Conservation (phyloP, 352 stramenopile species). For the Phytophthora vignae region DNA sequence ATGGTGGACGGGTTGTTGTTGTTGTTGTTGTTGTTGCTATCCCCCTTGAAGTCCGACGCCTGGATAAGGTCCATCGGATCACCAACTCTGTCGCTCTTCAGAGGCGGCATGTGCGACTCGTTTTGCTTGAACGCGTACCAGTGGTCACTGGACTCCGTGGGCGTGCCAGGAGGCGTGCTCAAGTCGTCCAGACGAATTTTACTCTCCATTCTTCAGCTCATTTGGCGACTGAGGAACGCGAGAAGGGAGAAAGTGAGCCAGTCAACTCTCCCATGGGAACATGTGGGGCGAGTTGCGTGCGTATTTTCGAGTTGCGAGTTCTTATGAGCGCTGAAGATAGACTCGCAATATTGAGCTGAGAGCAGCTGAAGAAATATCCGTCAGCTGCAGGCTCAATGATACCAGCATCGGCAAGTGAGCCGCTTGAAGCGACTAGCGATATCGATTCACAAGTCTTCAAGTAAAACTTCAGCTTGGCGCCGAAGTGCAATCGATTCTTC, state of each 20-base stretch:
- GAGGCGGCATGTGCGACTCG: constrained; percentile 29
- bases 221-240: constrained; percentile 6
- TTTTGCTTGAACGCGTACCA: constrained; percentile 28
- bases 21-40: constrained; percentile 15
- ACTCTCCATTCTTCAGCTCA: constrained; percentile 17
- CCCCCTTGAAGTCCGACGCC: constrained; percentile 10
- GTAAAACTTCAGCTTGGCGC: constrained; percentile 20
- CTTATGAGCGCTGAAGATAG: constrained; percentile 33
- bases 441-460: background rate
- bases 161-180: constrained; percentile 34
- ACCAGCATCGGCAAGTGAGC: background rate
- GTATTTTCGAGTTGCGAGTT: constrained; percentile 22
- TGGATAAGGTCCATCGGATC: constrained; percentile 5
- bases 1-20: constrained; percentile 37
- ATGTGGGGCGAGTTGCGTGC: constrained; percentile 10
- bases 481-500: constrained; percentile 31
- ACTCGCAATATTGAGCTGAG: constrained; percentile 16
- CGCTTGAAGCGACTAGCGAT: background rate
- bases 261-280: constrained; percentile 15
- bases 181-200: constrained; percentile 28
- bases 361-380: constrained; percentile 19
- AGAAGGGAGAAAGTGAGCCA: constrained; percentile 6
- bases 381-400: constrained; percentile 6
- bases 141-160: constrained; percentile 18
- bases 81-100: constrained; percentile 28